phyloP scores from a whole-genome alignment of 495 filamentous ascomycete genomes.

The Ramalina intermedia region DNA sequence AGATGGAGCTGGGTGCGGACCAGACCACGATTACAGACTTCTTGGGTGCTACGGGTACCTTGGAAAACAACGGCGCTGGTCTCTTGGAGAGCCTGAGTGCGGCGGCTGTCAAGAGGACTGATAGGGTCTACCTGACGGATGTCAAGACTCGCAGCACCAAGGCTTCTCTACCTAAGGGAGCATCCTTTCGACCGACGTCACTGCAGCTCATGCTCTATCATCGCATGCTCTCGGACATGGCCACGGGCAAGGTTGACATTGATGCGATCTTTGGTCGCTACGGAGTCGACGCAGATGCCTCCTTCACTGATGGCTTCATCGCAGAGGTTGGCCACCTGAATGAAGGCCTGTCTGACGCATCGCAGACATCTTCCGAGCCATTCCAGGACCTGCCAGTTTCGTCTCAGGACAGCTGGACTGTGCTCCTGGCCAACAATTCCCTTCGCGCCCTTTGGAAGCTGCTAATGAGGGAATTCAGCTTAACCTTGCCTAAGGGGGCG shows the following conservation, averaged over 20 bases:
- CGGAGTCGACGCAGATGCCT: constrained; percentile 40
- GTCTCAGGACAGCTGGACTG: constrained; percentile 35
- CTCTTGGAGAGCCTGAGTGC: constrained; percentile 4
- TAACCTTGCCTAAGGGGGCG: constrained; percentile 38
- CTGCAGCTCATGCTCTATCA: constrained; percentile 89
- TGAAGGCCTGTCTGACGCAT: constrained; percentile 36
- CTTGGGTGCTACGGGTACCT: constrained; percentile 11
- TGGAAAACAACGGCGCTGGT: constrained; percentile 1
- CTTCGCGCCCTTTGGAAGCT: constrained; percentile 47
- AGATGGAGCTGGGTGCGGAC: constrained; percentile 28
- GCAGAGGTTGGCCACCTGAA: constrained; percentile 59
- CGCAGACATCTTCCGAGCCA: constrained; percentile 17
- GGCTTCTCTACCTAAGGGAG: constrained; percentile 42
- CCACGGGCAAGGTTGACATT: constrained; percentile 56
- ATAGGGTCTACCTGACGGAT: constrained; percentile 63
- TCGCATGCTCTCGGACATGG: constrained; percentile 62
- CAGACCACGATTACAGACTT: constrained; percentile 41
- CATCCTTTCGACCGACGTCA: constrained; percentile 58
- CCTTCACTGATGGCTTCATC: constrained; percentile 71
- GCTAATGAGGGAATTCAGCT: constrained; percentile 44
- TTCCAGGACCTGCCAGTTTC: constrained; percentile 8
- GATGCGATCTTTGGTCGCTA: constrained; percentile 53
- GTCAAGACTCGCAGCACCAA: constrained; percentile 65
- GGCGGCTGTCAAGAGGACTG: constrained; percentile 8
- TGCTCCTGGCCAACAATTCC: constrained; percentile 45